Conservation (phyloP, 768 basidiomycete species). For the Termitomyces sp. region DNA sequence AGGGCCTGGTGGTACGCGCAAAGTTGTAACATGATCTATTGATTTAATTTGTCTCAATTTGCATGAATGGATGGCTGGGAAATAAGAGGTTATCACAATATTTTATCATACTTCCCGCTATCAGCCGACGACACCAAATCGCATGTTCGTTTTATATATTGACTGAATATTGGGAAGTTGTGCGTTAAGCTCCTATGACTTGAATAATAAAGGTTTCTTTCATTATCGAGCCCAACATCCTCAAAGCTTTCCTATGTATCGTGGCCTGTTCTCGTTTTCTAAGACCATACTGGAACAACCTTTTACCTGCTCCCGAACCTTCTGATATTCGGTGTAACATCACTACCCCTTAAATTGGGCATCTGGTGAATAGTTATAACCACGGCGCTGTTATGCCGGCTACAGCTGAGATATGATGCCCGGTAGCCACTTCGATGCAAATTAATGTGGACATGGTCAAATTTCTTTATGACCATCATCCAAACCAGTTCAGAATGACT, state of each 20-base stretch:
- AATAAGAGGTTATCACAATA: background rate
- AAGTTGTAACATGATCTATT: constrained; percentile 41
- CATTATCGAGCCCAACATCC: no score
- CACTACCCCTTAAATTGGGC: constrained; percentile 22
- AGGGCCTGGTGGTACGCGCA: constrained; percentile 39
- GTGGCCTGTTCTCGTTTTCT: no score
- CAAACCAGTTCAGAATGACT: constrained; percentile 41
- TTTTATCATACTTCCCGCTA: background rate
- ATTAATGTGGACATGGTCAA: background rate
- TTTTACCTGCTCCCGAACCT: no score
- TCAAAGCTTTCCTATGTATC: no score
- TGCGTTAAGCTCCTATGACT: background rate
- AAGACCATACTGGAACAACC: no score
- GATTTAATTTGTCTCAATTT: background rate
- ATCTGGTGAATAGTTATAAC: constrained; percentile 42
- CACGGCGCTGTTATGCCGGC: constrained; percentile 22
- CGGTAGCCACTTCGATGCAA: constrained; percentile 29
- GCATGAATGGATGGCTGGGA: background rate
- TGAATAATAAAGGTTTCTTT: background rate
- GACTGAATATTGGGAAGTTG: background rate
- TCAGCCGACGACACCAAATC: background rate
- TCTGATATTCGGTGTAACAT: no score
- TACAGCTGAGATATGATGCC: constrained; percentile 21
- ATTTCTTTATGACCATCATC: constrained; percentile 52
- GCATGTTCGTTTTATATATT: background rate